Percentiles rank a stretch among this genome's conserved stretches.
These are phyloP conservation scores for Gymnopilus dilepis DNA, from an alignment of 768 basidiomycete genomes.

Conservation along the genomic window DNA sequence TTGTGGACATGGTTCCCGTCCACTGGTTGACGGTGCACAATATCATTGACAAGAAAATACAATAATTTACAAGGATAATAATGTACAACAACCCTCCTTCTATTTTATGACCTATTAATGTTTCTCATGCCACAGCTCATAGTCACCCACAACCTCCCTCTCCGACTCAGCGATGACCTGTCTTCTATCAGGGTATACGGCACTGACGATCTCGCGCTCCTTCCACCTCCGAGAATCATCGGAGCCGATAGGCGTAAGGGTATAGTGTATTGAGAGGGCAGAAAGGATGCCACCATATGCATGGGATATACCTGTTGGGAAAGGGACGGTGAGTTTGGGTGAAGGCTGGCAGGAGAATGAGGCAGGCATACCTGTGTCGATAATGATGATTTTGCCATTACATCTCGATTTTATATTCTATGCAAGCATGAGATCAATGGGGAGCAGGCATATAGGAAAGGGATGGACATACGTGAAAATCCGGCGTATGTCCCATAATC, in stretches of 20 bases:
- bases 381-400: conserved; percentile 91
- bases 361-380: conserved; percentile 77
- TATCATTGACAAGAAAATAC: too few species aligned
- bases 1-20: too few species aligned
- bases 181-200: conserved; percentile 60
- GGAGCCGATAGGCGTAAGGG: conserved; percentile 65
- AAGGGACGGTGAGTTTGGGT: not conserved
- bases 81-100: not conserved
- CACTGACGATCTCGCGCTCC: conserved; percentile 70
- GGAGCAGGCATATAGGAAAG: not conserved
- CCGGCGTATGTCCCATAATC: conserved; percentile 97
- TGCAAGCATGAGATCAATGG: too few species aligned
- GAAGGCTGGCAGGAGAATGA: not conserved
- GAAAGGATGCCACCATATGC: conserved; percentile 95
- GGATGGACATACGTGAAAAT: conserved; percentile 62
- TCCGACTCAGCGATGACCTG: conserved; percentile 57
- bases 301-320: conserved; percentile 87
- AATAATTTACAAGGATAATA: too few species aligned
- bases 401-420: conserved; percentile 86
- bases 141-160: conserved; percentile 51
- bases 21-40: too few species aligned
- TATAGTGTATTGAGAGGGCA: conserved; percentile 87
- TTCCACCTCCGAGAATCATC: conserved; percentile 50
- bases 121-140: not conserved
- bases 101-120: not conserved